These are phyloP conservation scores for Elsinoe batatas DNA, from an alignment of 2,329 filamentous ascomycete species.

Conservation along the genomic window DNA sequence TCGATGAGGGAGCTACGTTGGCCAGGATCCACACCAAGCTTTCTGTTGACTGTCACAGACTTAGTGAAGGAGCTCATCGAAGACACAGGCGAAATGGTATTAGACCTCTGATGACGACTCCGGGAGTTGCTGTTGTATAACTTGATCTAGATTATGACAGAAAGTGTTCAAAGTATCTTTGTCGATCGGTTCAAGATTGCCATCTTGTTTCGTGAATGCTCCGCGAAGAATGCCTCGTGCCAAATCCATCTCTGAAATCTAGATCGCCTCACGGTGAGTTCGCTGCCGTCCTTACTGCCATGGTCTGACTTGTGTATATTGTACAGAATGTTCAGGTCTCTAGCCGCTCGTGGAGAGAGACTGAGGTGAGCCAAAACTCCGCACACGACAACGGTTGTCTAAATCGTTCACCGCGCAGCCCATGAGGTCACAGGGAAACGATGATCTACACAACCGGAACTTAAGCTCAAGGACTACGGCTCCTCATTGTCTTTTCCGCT, in stretches of 20 bases:
- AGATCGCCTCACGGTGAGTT: too few species aligned
- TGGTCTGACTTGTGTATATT: too few species aligned
- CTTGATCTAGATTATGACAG: slow-evolving; percentile 12
- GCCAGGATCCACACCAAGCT: slow-evolving; percentile 15
- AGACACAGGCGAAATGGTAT: neutral
- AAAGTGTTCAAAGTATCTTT: slow-evolving; percentile 13
- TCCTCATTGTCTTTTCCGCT: neutral
- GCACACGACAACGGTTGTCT: too few species aligned
- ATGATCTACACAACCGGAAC: neutral
- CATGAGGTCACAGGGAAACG: neutral
- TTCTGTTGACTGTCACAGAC: slow-evolving; percentile 16
- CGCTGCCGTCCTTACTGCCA: too few species aligned
- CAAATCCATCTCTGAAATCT: neutral
- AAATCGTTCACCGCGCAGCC: too few species aligned
- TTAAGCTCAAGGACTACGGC: neutral
- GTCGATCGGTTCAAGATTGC: slow-evolving; percentile 9
- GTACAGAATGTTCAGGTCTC: too few species aligned
- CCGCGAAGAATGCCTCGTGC: slow-evolving; percentile 6
- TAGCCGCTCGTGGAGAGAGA: too few species aligned
- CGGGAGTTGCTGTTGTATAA: slow-evolving; percentile 1
- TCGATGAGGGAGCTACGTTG: slow-evolving; percentile 14
- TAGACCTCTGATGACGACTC: slow-evolving; percentile 15
- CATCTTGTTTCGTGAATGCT: neutral
- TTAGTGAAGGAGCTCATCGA: slow-evolving; percentile 12
- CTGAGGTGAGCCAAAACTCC: too few species aligned